Base-by-base conservation (phyloP, 805 yeast genomes). In the Metschnikowia arizonensis region DNA sequence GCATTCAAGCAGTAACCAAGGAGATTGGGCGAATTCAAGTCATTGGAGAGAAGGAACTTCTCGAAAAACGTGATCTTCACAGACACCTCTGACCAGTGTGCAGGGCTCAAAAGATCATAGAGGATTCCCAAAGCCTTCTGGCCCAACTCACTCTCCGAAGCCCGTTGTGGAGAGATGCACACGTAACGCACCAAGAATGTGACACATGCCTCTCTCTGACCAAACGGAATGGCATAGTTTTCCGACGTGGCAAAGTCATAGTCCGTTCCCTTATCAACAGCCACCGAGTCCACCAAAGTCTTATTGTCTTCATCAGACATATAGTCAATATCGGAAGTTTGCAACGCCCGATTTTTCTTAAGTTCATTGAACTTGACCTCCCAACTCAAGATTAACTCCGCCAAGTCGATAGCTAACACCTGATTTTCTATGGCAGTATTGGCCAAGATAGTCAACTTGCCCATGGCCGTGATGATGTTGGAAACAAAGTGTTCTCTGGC, bases 401-500 rank as follows among this genome's bases (percentile, higher is more conserved):
- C 95, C 46, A 93, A 66, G 52, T 91, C 98, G 48, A 91, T 85
- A 0, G 97, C 96, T 49, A 91, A 66, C 0, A 79, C 73, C 60
- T 89, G 97, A 54, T 85, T 87, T 50, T 91, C 97, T 18, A 81
- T 60, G 1, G 88, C 82, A 3, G 93, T 82, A 54, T 83, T 86
- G 4, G 89, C 81, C 56, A 82, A 69, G 40, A 88, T 80, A 0
- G 95, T 85, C 42, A 93, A 69, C 58, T 89, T 88, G 12, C 95
- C 95, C 89, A 93, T 86, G 1, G 96, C 95, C 3, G 90, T 80
- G 42, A 93, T 86, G 45, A 91, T 86, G 53, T 85, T 87, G 2
- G 96, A 85, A 48, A 89, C 81, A 57, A 91, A 93, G 45, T 88
- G 88, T 54, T 88, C 97, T 45, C 98, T 75, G 12, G 91, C 90